Evolutionary conservation across 306 rosid species (phyloP), one percentile per base, ranked within the genome.

Genomic region (Acacia confusa): DNA sequence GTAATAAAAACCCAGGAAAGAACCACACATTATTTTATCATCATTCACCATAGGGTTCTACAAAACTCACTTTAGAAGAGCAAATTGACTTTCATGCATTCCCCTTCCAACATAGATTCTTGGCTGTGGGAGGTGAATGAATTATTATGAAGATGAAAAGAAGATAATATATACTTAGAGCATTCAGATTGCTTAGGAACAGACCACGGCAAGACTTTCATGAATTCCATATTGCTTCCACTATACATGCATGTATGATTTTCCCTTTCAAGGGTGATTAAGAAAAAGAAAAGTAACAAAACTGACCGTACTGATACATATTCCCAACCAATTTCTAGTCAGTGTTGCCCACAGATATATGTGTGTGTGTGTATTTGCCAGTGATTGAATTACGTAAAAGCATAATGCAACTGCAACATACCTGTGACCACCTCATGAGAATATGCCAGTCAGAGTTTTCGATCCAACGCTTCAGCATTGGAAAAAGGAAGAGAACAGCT

Each of bases 381-480:
- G 85, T 52, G 70, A 79, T 27, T 7, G 40, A 75, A 43, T 44
- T 22, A 73, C 15, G 70, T 61, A 79, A 32, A 32, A 72, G 57
- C 74, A 79, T 66, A 79, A 55, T 41, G 61, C 78, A 75, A 30
- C 61, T 24, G 65, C 25, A 58, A 9, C 65, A 58, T 81, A 95
- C 99, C 99, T 95, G 99, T 79, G 98, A 90, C 99, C 99, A 95
- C 99, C 99, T 93, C 73, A 95, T 83, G 82, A 95, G 94, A 36
- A 95, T 85, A 85, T 88, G 97, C 2, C n/a, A n/a, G n/a, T n/a
- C n/a, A n/a, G n/a, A n/a, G n/a, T n/a, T n/a, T n/a, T n/a, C n/a
- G n/a, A n/a, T n/a, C n/a, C n/a, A n/a, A n/a, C n/a, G n/a, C n/a
- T n/a, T n/a, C n/a, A n/a, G n/a, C n/a, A n/a, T n/a, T n/a, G n/a